phyloP scores from a whole-genome alignment of 192 early-diverging fungal genomes.

The Coemansia sp. region DNA sequence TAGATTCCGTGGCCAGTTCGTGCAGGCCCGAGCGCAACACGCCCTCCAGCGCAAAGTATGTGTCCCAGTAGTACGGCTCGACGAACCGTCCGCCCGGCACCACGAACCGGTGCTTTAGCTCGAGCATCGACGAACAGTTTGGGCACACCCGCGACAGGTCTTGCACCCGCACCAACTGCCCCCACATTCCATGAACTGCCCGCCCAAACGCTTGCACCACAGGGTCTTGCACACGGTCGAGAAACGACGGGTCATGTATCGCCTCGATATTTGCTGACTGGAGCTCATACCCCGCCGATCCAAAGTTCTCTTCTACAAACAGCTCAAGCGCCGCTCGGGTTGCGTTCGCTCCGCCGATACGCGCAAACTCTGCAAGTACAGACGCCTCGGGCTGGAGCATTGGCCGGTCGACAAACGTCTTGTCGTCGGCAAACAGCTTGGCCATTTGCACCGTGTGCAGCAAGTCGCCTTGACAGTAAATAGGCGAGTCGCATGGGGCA shows the following conservation, averaged over 20 bases:
- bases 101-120: conserved; percentile 61
- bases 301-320: conserved; percentile 64
- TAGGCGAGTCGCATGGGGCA: conserved; percentile 58
- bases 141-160: conserved; percentile 55
- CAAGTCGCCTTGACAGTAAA: conserved; percentile 69
- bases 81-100: conserved; percentile 73
- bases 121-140: conserved; percentile 62
- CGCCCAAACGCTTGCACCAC: conserved; percentile 52
- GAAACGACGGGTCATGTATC: conserved; percentile 40
- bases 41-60: conserved; percentile 68
- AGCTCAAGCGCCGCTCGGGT: conserved; percentile 26
- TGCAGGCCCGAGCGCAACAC: conserved; percentile 58
- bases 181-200: conserved; percentile 60
- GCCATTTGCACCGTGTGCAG: conserved; percentile 65
- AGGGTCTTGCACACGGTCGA: conserved; percentile 49
- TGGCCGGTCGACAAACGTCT: conserved; percentile 75
- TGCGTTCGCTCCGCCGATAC: conserved; percentile 45
- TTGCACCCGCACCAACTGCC: conserved; percentile 57
- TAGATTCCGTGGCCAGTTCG: conserved; percentile 54
- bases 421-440: conserved; percentile 62
- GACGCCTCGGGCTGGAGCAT: conserved; percentile 58
- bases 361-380: conserved; percentile 56
- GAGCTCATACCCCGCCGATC: conserved; percentile 55
- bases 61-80: conserved; percentile 78
- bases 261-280: conserved; percentile 40